Evolutionary conservation across 345 rosid species (phyloP).

Genomic region (Eucalyptus paniculata): DNA sequence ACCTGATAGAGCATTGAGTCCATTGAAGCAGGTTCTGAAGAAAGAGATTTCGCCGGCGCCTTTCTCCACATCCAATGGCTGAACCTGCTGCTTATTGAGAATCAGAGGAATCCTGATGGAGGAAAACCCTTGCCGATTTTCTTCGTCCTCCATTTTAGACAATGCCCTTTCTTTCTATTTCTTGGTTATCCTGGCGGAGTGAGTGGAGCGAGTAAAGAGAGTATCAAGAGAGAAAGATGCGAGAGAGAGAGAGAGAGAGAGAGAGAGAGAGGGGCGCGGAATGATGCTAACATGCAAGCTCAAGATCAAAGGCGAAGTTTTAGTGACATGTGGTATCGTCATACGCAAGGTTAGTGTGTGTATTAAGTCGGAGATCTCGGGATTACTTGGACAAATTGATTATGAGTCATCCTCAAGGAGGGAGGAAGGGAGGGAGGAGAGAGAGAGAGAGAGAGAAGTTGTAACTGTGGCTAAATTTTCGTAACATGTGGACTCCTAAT

Average conservation of each 20-base stretch:
- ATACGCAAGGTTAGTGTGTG: neutral
- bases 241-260: neutral
- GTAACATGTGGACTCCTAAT: neutral
- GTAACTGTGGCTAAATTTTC: neutral
- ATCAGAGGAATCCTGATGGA: neutral
- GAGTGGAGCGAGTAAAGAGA: neutral
- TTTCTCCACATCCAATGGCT: neutral
- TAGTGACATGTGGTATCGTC: neutral
- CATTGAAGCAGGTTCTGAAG: conserved; percentile 50
- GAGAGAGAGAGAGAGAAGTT: neutral
- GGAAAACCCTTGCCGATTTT: neutral
- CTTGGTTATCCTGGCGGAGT: neutral
- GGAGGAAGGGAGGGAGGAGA: neutral
- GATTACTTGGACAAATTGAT: neutral
- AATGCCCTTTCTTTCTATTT: neutral
- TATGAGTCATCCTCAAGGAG: neutral
- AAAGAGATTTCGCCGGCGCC: neutral
- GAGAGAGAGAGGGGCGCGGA: neutral
- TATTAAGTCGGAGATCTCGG: neutral
- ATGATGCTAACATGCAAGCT: neutral
- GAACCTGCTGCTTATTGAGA: neutral
- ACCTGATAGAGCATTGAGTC: conserved; percentile 72
- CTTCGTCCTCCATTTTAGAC: neutral
- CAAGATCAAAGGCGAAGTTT: neutral
- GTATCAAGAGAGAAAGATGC: neutral